A percentile compares a stretch with the other conserved stretches of the same genome.
These are phyloP conservation scores for Passiflora organensis DNA, from an alignment of 345 rosid genomes.

Conservation along the genomic window DNA sequence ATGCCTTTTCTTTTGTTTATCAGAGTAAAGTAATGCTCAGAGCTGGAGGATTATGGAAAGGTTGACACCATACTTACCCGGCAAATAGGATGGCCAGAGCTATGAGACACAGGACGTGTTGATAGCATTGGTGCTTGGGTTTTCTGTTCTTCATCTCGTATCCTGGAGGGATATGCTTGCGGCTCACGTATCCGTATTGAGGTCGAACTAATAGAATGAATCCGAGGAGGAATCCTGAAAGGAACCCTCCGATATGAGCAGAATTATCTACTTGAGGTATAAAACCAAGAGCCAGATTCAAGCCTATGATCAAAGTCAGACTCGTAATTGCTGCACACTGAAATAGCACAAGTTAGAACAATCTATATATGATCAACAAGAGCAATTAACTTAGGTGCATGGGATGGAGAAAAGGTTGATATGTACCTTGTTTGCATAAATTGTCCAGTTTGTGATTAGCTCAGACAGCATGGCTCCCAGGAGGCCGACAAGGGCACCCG, in stretches of 20 bases:
- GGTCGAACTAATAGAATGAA: slow-evolving; percentile 23
- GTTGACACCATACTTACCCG: slow-evolving; percentile 3
- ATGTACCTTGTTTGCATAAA: slow-evolving; percentile 21
- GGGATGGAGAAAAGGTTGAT: too few species aligned
- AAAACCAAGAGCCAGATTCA: slow-evolving; percentile 21
- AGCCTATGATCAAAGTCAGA: slow-evolving; percentile 12
- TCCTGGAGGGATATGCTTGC: slow-evolving; percentile 15
- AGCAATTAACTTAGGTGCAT: neutral
- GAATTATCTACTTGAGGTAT: slow-evolving; percentile 20
- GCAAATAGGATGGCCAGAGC: slow-evolving; percentile 8
- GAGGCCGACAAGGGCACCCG: slow-evolving; percentile 26
- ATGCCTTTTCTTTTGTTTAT: neutral
- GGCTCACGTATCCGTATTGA: slow-evolving; percentile 23
- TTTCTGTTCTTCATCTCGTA: slow-evolving; percentile 11
- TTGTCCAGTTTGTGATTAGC: slow-evolving; percentile 26
- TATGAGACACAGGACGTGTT: slow-evolving; percentile 8
- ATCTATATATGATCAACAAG: too few species aligned
- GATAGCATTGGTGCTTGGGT: slow-evolving; percentile 21
- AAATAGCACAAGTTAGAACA: slow-evolving; percentile 4
- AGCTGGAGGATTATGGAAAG: too few species aligned
- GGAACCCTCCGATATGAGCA: slow-evolving; percentile 24
- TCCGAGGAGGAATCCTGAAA: slow-evolving; percentile 27
- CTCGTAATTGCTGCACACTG: slow-evolving; percentile 18
- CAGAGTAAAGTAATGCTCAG: too few species aligned
- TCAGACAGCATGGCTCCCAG: slow-evolving; percentile 27